Conservation (phyloP, 2,329 filamentous ascomycete species). For the Massarina eburnea region DNA sequence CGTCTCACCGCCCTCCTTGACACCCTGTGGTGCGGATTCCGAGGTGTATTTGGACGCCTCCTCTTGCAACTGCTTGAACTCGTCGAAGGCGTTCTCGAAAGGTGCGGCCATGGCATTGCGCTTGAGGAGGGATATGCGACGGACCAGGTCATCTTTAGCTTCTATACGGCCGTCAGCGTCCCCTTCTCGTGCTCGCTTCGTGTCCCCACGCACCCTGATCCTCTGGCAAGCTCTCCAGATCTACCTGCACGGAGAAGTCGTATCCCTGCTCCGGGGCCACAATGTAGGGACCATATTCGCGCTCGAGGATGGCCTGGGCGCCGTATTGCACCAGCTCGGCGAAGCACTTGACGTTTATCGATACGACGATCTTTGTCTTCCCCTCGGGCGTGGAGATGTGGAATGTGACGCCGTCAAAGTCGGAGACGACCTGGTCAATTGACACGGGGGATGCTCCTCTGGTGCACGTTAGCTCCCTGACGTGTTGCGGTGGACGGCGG, state of each 20-base stretch:
- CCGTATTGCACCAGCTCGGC: conserved; percentile 90
- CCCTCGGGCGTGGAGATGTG: conserved; percentile 95
- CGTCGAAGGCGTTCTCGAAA: conserved; percentile 94
- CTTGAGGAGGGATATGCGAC: conserved; percentile 87
- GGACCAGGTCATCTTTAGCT: conserved; percentile 80
- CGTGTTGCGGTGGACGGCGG: conserved; percentile 32
- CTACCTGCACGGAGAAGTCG: conserved; percentile 91
- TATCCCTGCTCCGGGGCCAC: conserved; percentile 85
- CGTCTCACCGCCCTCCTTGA: conserved; percentile 85
- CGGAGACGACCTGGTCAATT: conserved; percentile 97
- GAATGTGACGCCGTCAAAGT: conserved; percentile 98
- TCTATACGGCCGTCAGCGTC: conserved; percentile 55
- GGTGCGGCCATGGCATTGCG: conserved; percentile 98
- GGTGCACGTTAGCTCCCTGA: conserved; percentile 38
- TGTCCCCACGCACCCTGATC: conserved; percentile 63
- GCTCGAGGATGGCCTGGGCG: conserved; percentile 84
- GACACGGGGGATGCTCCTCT: conserved; percentile 83
- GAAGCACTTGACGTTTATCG: conserved; percentile 93
- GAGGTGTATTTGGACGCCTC: conserved; percentile 90
- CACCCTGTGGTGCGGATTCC: conserved; percentile 88
- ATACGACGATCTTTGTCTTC: conserved; percentile 93
- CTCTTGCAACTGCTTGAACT: conserved; percentile 83
- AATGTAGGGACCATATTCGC: conserved; percentile 93
- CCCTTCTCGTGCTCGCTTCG: neutral
- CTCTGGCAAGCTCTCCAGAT: conserved; percentile 82